Base-by-base conservation (phyloP, 345 rosid species). In the Aquilaria yunnanensis region DNA sequence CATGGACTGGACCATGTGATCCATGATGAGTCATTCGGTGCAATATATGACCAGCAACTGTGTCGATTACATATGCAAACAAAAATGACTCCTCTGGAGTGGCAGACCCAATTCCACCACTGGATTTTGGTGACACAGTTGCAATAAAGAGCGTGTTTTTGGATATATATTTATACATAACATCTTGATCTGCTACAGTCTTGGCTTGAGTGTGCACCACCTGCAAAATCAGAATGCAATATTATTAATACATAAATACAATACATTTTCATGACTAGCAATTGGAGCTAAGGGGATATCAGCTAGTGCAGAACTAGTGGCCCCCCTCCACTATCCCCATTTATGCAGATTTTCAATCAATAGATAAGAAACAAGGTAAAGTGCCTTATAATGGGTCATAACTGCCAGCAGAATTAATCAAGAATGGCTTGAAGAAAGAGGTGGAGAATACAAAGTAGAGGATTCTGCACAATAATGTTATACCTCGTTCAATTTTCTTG, bases 131-230 rank as follows among this genome's bases (percentile, higher is more conserved):
- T 56, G 99, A 72, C 59, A 82, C 89, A 12, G 96, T 95, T 51
- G 87, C 97, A 61, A 95, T 87, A 76, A 91, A 95, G 55, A 95
- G 86, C 69, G 89, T 63, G 80, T 89, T 95, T 63, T 74, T 88
- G 8, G 99, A 95, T 69, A 91, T 77, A 48, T 89, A 91, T 74
- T 95, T 95, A 59, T 88, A 95, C 86, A 95, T 80, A 58, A 87
- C 84, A 72, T 91, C 97, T 72, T 90, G 93, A 51, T 95, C 97
- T 67, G 87, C 75, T 67, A 84, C 72, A 52, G 75, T 87, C 83
- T 95, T 95, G 65, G 97, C 97, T 82, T 91, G 99, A 67, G 97
- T 95, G 69, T 91, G 99, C 67, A 95, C 92, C 61, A 89, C 99
- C 99, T 94, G 76, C 54, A 68, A 69, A 72, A 49, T 56, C 61